These are phyloP conservation scores for Dioscorea alata DNA, from an alignment of 106 monocot species.

Conservation along the genomic window DNA sequence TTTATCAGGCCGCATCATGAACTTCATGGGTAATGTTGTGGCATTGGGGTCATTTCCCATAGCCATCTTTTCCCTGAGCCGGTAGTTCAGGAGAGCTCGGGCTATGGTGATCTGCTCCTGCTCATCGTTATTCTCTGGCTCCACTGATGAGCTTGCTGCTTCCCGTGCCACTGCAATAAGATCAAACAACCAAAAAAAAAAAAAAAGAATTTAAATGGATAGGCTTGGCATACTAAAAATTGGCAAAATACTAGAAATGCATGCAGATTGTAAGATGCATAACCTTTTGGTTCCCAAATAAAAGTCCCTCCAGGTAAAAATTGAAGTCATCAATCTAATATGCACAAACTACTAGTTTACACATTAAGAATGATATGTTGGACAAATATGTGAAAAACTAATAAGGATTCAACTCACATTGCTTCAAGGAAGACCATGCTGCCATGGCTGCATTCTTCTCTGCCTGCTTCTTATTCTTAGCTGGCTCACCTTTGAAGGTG, in stretches of 20 bases:
- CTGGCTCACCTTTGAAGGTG: conserved; percentile 88
- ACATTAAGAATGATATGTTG: no score
- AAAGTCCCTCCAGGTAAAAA: no score
- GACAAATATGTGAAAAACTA: not conserved
- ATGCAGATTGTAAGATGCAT: no score
- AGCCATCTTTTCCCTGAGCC: conserved; percentile 79
- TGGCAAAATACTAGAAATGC: no score
- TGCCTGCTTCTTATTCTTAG: conserved; percentile 97
- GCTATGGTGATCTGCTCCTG: conserved; percentile 92
- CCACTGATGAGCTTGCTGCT: conserved; percentile 55
- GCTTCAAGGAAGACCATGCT: conserved; percentile 87
- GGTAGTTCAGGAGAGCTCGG: conserved; percentile 76
- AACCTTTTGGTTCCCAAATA: no score
- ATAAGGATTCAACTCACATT: conserved; percentile 42
- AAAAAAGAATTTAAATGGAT: no score
- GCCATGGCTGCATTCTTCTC: conserved; percentile 97
- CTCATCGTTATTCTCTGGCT: conserved; percentile 75
- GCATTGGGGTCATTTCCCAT: conserved; percentile 59
- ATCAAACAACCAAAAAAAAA: not conserved
- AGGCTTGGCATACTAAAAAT: no score
- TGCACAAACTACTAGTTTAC: no score
- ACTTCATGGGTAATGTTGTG: conserved; percentile 65
- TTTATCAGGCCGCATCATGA: conserved; percentile 46
- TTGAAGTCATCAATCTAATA: no score
- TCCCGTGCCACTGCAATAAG: conserved; percentile 57